Percentiles rank a stretch among this genome's conserved stretches.
Evolutionary conservation across 2,329 filamentous ascomycete genomes (phyloP).

Genomic region (Talaromyces sp.): DNA sequence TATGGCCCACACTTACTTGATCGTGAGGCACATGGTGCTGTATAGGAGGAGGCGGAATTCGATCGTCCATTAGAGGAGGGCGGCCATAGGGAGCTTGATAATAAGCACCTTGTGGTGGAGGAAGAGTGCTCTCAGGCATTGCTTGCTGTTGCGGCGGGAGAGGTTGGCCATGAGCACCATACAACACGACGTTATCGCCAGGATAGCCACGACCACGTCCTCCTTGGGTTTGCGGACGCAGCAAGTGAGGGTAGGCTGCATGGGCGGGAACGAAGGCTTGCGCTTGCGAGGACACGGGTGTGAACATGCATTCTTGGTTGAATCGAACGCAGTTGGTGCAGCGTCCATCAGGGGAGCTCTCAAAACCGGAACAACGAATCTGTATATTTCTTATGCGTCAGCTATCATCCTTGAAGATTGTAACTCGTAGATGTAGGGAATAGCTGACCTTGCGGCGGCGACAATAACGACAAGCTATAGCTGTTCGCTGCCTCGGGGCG

Average conservation of each 20-base stretch:
- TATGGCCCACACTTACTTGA: constrained; percentile 43
- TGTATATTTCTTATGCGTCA: constrained; percentile 32
- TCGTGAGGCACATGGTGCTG: constrained; percentile 41
- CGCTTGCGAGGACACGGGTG: constrained; percentile 69
- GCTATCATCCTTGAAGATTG: background rate
- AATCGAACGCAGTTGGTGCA: constrained; percentile 71
- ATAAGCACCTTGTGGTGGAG: constrained; percentile 42
- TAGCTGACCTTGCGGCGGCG: constrained; percentile 49
- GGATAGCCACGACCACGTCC: constrained; percentile 32
- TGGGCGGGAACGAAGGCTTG: constrained; percentile 72
- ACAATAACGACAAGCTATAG: constrained; percentile 53
- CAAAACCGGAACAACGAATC: constrained; percentile 75
- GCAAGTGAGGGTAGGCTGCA: constrained; percentile 56
- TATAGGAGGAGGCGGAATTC: constrained; percentile 33
- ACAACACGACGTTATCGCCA: constrained; percentile 41
- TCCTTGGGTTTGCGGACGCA: constrained; percentile 42
- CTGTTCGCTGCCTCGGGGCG: constrained; percentile 50
- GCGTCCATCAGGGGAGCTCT: constrained; percentile 66
- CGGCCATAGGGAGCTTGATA: constrained; percentile 34
- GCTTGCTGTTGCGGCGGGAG: constrained; percentile 45
- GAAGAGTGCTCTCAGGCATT: constrained; percentile 36
- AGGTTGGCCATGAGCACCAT: constrained; percentile 51
- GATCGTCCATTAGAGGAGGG: constrained; percentile 27
- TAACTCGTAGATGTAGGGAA: background rate
- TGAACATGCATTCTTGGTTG: constrained; percentile 74